These are phyloP conservation scores for Nigrospora sphaerica DNA, from an alignment of 2,329 filamentous ascomycete species.

Conservation along the genomic window DNA sequence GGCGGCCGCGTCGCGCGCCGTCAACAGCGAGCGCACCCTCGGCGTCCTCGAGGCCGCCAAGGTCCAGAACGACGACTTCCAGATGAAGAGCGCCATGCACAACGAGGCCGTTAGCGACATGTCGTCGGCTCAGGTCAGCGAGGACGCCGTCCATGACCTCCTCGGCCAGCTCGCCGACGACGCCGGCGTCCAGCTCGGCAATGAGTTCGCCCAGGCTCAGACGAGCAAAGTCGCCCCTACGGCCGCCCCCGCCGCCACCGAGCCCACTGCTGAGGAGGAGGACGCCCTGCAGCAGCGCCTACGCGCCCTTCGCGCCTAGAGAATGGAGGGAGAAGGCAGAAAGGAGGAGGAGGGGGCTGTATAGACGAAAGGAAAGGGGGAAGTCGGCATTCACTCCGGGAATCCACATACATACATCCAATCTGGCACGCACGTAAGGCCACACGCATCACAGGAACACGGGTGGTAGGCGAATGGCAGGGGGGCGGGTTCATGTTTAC, in stretches of 20 bases:
- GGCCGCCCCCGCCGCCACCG: slow-evolving; percentile 40
- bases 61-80: slow-evolving; percentile 56
- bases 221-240: slow-evolving; percentile 51
- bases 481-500: no score
- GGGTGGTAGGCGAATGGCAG: no score
- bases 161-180: slow-evolving; percentile 84
- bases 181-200: slow-evolving; percentile 73
- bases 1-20: slow-evolving; percentile 49
- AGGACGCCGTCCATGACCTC: slow-evolving; percentile 81
- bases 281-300: slow-evolving; percentile 62
- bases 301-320: slow-evolving; percentile 46
- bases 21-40: slow-evolving; percentile 55
- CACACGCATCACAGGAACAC: no score
- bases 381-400: not conserved
- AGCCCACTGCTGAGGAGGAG: slow-evolving; percentile 71
- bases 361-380: not conserved
- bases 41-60: slow-evolving; percentile 55
- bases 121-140: slow-evolving; percentile 63
- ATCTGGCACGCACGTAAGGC: no score
- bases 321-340: not conserved
- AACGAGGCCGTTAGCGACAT: slow-evolving; percentile 78
- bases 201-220: slow-evolving; percentile 59
- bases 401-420: no score
- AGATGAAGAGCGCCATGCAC: slow-evolving; percentile 66
- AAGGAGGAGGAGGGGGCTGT: not conserved